These are phyloP conservation scores for Taiwanofungus camphoratus DNA, from an alignment of 1,284 basidiomycete genomes.

Conservation along the genomic window DNA sequence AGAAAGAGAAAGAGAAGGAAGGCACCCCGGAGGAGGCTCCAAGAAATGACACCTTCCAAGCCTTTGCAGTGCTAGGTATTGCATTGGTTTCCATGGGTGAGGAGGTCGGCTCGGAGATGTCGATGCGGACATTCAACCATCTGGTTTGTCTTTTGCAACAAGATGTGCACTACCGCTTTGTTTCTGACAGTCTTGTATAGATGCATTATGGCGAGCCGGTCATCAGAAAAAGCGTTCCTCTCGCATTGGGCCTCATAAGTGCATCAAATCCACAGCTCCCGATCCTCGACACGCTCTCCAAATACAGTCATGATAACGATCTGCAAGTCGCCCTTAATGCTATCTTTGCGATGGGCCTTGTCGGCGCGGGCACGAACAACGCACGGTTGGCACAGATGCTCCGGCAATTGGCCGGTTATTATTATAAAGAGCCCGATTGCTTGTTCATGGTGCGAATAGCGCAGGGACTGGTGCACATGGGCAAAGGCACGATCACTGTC, in stretches of 20 bases:
- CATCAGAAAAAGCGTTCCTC: conserved; percentile 91
- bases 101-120: conserved; percentile 97
- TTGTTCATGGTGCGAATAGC: conserved; percentile 96
- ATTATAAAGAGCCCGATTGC: conserved; percentile 96
- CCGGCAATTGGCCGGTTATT: conserved; percentile 93
- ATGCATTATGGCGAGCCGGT: conserved; percentile 98
- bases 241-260: conserved; percentile 92
- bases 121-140: conserved; percentile 90
- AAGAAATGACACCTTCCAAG: conserved; percentile 82
- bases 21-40: conserved; percentile 49
- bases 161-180: neutral
- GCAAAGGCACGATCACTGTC: conserved; percentile 97
- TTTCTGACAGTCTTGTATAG: conserved; percentile 34
- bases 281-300: conserved; percentile 97
- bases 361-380: conserved; percentile 98
- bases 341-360: conserved; percentile 98
- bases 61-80: conserved; percentile 92
- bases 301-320: conserved; percentile 99
- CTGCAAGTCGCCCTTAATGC: conserved; percentile 94
- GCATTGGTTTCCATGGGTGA: conserved; percentile 98
- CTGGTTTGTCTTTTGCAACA: conserved; percentile 56
- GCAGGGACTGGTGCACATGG: conserved; percentile 97
- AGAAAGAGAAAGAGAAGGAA: conserved; percentile 50
- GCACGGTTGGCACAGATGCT: conserved; percentile 97
- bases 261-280: conserved; percentile 95